Conservation (phyloP, 2,329 filamentous ascomycete species). For the Botryotinia globosa region DNA sequence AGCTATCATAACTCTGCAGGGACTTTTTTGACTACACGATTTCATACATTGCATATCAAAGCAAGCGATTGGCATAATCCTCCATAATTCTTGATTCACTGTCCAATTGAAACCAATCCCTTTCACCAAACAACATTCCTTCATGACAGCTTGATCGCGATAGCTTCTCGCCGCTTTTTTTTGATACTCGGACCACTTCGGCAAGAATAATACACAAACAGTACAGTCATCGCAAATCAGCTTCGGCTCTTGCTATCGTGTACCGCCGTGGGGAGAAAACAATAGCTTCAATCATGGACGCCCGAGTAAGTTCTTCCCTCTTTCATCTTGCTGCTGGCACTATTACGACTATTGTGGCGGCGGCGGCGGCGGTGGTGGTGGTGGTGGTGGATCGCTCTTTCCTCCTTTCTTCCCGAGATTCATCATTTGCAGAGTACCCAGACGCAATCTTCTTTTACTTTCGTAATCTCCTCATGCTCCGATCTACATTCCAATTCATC, state of each 20-base stretch:
- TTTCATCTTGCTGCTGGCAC: neutral
- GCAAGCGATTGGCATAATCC: constrained; percentile 9
- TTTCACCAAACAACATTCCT: neutral
- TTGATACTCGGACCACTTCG: neutral
- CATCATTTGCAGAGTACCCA: neutral
- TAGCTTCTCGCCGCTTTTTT: constrained; percentile 18
- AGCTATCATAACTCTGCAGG: constrained; percentile 4
- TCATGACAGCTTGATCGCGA: constrained; percentile 32
- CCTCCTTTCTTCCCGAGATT: neutral
- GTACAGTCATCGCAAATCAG: neutral
- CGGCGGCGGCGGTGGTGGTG: too few species aligned
- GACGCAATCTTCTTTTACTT: constrained; percentile 4
- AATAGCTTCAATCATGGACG: constrained; percentile 40
- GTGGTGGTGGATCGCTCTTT: constrained; percentile 7
- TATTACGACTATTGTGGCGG: neutral
- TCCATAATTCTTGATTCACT: neutral
- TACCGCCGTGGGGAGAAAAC: neutral
- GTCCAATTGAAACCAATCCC: neutral
- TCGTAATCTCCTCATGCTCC: constrained; percentile 18
- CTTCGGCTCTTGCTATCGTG: constrained; percentile 13
- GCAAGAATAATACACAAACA: neutral
- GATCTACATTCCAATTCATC: constrained; percentile 26
- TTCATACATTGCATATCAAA: constrained; percentile 17
- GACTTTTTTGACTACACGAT: constrained; percentile 6
- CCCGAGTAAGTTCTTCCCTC: constrained; percentile 40